Base-by-base conservation (phyloP, 345 rosid species). In the Aquilaria sinensis region DNA sequence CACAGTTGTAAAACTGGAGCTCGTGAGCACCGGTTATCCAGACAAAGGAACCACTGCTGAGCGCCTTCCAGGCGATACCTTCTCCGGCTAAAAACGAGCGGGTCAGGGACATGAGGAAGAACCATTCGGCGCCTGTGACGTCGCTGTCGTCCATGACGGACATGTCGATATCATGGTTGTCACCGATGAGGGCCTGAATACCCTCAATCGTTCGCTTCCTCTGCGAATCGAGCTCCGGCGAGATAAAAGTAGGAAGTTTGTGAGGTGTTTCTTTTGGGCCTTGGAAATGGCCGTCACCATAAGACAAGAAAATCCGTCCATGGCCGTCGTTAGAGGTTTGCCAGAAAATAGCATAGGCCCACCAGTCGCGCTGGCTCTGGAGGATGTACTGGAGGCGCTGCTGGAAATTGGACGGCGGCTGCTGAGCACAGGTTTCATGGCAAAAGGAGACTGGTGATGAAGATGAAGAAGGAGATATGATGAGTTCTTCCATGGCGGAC, bases 381-480 rank as follows among this genome's bases (percentile, higher is more conserved):
- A 67, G 46, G 62, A 72, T 47, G 32, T 51, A 57, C 57, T 48
- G 76, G 65, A 72, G 66, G 45, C 61, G 67, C 12, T 65, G 66
- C 1, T 60, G 71, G 31, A 52, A 58, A 41, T 37, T 37, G 43
- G 43, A 0, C 43, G 5, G 3, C 43, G 43, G 43, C 32, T 67
- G 71, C 57, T 41, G 16, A 2, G 43, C 3, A 37, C 1, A 9
- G 34, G 75, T 57, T 56, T 74, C 77, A 10, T 74, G 83, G 31
- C 86, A 66, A 12, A 77, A 30, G 15, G 85, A 61, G 12, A 69
- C 66, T 3, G 75, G 53, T 9, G 88, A 71, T 47, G 91, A 75
- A 13, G 88, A 82, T n/a, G 87, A 78, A 49, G 88, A 78, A 0
- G 88, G 71, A 61, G 84, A 82, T 67, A 82, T 68, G 3, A 78